These are phyloP conservation scores for Neckera pumila DNA, from an alignment of 225 moss, liverwort and hornwort genomes.

Conservation along the genomic window DNA sequence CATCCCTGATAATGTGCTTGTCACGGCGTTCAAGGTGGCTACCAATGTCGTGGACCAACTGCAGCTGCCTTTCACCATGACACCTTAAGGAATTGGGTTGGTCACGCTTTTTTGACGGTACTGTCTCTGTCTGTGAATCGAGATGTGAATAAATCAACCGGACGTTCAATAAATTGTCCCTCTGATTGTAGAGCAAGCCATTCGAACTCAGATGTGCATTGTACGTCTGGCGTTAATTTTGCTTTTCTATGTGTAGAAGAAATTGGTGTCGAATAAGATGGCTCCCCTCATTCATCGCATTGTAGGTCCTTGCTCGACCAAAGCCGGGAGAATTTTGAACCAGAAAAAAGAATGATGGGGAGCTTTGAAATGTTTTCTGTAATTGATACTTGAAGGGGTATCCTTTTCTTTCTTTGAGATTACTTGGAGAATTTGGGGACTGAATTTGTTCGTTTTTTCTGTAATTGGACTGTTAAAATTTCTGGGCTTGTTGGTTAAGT, in stretches of 20 bases:
- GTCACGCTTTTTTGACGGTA: neutral
- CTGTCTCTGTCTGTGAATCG: neutral
- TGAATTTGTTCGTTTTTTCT: neutral
- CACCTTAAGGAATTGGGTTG: neutral
- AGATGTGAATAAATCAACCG: neutral
- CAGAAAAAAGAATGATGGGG: neutral
- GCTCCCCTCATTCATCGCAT: neutral
- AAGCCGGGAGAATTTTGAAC: neutral
- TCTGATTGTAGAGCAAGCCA: neutral
- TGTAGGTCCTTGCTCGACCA: neutral
- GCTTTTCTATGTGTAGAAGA: neutral
- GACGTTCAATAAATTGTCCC: neutral
- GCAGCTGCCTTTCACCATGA: neutral
- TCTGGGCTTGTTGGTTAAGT: neutral
- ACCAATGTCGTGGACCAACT: neutral
- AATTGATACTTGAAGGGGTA: neutral
- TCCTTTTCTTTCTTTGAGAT: neutral
- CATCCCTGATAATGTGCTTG: neutral
- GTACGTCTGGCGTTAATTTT: neutral
- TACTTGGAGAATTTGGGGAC: neutral
- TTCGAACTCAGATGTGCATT: neutral
- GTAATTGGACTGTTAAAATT: no score
- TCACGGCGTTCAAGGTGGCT: neutral
- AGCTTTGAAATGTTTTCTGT: neutral
- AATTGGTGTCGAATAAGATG: neutral